Evolutionary conservation across 2,329 filamentous ascomycete species (phyloP), one percentile per base, ranked within the genome.

Genomic region (Claviceps fusiformis): DNA sequence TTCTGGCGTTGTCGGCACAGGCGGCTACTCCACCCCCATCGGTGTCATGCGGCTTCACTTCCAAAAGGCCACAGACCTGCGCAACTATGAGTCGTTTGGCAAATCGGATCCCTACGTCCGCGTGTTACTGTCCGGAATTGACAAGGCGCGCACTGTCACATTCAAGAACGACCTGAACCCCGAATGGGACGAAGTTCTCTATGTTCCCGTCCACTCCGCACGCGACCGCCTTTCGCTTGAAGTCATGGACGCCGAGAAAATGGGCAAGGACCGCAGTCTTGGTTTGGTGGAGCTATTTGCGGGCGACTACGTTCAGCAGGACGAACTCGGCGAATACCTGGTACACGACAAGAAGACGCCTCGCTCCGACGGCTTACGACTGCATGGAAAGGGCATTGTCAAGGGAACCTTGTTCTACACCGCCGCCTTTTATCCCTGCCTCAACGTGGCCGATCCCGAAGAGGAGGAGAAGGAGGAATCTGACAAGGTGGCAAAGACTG

Each of bases 101-200:
- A 97, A 97, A 71, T 97, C 93, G 0, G 95, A 98, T 69, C 89
- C 93, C 0, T 98, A 98, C 64, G 88, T 85, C 27, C 85, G 92
- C 46, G 86, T 97, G 1, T 71, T 96, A 54, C 78, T 96, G 8
- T 95, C 91, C 50, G 92, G 93, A 49, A 83, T 97, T 55, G 86
- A 93, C 66, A 95, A 92, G 69, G 90, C 82, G 10, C 83, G 91
- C 56, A 97, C 93, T 2, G 93, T 98, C 52, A 97, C 92, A 0
- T 95, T 93, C 75, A 85, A 89, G 67, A 98, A 95, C 71, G 95
- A 96, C 59, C 81, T 98, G 56, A 89, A 95, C 67, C 93, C 93
- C 2, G 87, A 93, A 54, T 98, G 88, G 85, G 90, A 98, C 64
- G 93, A 98, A 70, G 84, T 98, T 29, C 80, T 96, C 27, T 98